phyloP scores from a whole-genome alignment of 257 asterid genomes.

The Knoxia roxburghii region DNA sequence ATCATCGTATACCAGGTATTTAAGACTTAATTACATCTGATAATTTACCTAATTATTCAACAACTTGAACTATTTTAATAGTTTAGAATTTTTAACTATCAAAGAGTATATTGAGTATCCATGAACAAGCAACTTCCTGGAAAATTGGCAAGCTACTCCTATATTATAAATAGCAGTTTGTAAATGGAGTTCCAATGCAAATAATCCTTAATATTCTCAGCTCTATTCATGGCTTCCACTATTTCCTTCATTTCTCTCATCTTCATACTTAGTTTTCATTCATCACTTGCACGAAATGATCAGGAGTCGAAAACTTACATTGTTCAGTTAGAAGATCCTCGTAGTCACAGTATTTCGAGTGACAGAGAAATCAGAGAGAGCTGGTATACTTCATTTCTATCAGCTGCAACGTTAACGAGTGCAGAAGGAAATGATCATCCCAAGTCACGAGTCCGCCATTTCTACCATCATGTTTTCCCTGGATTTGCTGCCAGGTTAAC shows the following conservation, averaged over 20 bases:
- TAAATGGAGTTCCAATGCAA: not conserved
- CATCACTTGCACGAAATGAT: not conserved
- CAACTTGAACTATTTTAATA: too few relatives aligned
- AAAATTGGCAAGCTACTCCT: too few relatives aligned
- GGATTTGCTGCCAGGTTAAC: conserved; percentile 49
- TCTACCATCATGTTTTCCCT: conserved; percentile 34
- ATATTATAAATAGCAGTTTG: not conserved
- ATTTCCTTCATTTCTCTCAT: not conserved
- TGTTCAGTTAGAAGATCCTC: conserved; percentile 33
- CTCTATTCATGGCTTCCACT: conserved; percentile 7
- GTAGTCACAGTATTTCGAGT: not conserved
- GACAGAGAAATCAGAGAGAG: conserved; percentile 19
- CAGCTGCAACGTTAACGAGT: not conserved
- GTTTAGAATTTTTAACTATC: too few relatives aligned
- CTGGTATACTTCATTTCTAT: conserved; percentile 37
- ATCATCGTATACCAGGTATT: too few relatives aligned
- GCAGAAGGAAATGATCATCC: conserved; percentile 9
- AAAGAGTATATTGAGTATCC: too few relatives aligned
- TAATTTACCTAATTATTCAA: too few relatives aligned
- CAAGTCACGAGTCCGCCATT: conserved; percentile 17
- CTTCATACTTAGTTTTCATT: conserved; percentile 10
- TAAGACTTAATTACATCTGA: too few relatives aligned
- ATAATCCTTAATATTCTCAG: not conserved
- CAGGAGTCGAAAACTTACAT: conserved; percentile 27
- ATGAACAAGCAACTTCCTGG: too few relatives aligned